Base-by-base conservation (phyloP, 2,329 filamentous ascomycete genomes). In the Aschersonia sp. region DNA sequence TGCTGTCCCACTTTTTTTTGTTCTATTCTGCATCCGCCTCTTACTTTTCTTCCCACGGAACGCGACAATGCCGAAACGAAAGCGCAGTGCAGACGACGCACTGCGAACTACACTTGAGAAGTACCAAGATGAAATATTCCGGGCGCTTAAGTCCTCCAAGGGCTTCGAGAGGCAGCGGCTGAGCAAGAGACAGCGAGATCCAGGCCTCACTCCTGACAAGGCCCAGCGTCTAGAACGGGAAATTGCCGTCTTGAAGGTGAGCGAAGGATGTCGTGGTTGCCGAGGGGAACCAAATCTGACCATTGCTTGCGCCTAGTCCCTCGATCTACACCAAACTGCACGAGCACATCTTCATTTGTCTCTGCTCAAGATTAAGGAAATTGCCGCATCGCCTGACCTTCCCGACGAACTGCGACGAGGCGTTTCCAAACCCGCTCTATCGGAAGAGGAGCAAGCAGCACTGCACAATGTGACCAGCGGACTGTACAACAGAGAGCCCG, bases 91-190 rank as follows among this genome's bases (percentile, higher is more conserved):
- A 49, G 68, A 72, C 43, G 62, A 65, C 32, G 65, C 60, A 49
- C 62, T 78, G 43, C 66, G 71, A 7, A 67, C 71, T 7, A 69
- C 71, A 51, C 66, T 81, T n/a, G 63, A 68, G 7, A 72, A 75
- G 54, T 68, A 72, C 56, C 70, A 73, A 53, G 78, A 77, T 58
- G 71, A 79, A 37, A 68, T 90, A 7, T 73, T 73, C 51, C 74
- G 78, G 49, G 82, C 81, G 1, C 70, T 90, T 51, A 87, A 87
- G 63, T 69, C 73, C 9, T 82, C 81, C 49, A 87, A 85, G 59
- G 81, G 81, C 44, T 83, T 87, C 58, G 85, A 90, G 68, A 75
- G 85, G 43, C 86, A 90, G 65, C 85, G 87, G 53, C 73, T 85
- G 50, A 74, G 81, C 51, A 82, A 78, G 60, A 68, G 73, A 42